phyloP scores from a whole-genome alignment of 345 rosid genomes.

The Lumnitzera racemosa region DNA sequence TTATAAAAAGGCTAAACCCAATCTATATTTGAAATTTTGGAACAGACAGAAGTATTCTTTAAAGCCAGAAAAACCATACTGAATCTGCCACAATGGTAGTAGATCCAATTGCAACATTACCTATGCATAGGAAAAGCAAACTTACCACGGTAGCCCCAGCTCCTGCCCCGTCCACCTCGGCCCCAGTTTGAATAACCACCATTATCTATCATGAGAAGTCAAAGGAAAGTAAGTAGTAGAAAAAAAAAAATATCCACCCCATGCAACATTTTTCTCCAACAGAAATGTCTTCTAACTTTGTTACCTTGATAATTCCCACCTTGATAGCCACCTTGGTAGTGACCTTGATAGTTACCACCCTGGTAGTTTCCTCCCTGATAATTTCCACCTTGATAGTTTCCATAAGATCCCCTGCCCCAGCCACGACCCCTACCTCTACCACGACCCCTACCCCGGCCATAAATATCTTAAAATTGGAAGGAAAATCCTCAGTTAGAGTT shows the following conservation, averaged over 20 bases:
- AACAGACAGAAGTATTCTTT: too few relatives aligned
- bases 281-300: constrained; percentile 4
- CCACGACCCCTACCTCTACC: constrained; percentile 48
- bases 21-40: too few relatives aligned
- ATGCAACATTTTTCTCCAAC: neutral
- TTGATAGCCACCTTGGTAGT: constrained; percentile 9
- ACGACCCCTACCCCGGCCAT: constrained; percentile 36
- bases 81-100: neutral
- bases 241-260: neutral
- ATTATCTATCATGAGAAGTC: constrained; percentile 5
- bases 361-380: constrained; percentile 12
- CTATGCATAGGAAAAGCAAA: neutral
- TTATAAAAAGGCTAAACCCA: too few relatives aligned
- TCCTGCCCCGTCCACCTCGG: constrained; percentile 42
- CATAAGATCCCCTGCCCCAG: constrained; percentile 40
- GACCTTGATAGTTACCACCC: constrained; percentile 5
- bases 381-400: constrained; percentile 25
- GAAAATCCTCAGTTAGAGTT: neutral
- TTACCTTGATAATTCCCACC: constrained; percentile 12
- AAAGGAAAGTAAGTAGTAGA: neutral
- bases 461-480: constrained; percentile 33
- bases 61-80: too few relatives aligned
- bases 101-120: neutral
- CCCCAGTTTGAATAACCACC: constrained; percentile 22
- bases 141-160: constrained; percentile 44